A percentile compares a stretch with the other conserved stretches of the same genome.
These are phyloP conservation scores for Penicillium sp. DNA, from an alignment of 2,329 filamentous ascomycete species.

Conservation along the genomic window DNA sequence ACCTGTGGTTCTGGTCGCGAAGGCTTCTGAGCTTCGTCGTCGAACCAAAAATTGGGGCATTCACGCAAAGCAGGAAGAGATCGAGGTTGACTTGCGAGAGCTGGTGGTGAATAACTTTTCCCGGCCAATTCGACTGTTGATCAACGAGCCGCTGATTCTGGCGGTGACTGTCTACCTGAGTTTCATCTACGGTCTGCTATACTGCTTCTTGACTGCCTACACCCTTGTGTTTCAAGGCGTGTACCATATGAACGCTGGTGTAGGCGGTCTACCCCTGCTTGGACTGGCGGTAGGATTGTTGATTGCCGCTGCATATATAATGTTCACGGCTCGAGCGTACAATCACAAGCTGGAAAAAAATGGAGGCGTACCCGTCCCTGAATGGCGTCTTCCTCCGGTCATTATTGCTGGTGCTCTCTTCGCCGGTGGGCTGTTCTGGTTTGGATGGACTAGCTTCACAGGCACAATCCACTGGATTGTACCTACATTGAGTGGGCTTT, in stretches of 20 bases:
- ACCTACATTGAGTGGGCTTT: slow-evolving; percentile 45
- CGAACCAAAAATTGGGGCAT: slow-evolving; percentile 54
- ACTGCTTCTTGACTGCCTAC: slow-evolving; percentile 36
- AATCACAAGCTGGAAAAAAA: slow-evolving; percentile 47
- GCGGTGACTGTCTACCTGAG: slow-evolving; percentile 38
- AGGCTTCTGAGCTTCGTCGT: slow-evolving; percentile 46
- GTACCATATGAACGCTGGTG: slow-evolving; percentile 63
- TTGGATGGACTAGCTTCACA: slow-evolving; percentile 63
- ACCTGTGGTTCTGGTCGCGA: slow-evolving; percentile 52
- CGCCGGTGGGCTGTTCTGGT: slow-evolving; percentile 66
- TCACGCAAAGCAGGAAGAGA: slow-evolving; percentile 50
- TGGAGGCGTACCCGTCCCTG: slow-evolving; percentile 52
- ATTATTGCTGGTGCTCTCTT: slow-evolving; percentile 50
- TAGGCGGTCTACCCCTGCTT: slow-evolving; percentile 73
- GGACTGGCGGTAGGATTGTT: slow-evolving; percentile 73
- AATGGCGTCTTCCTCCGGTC: slow-evolving; percentile 53
- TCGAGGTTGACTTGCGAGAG: slow-evolving; percentile 48
- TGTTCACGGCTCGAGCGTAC: slow-evolving; percentile 49
- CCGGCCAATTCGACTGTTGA: slow-evolving; percentile 43
- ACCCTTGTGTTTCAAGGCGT: slow-evolving; percentile 43
- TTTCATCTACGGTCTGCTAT: slow-evolving; percentile 35
- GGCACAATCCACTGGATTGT: slow-evolving; percentile 37
- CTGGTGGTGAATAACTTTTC: slow-evolving; percentile 49
- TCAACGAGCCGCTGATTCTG: slow-evolving; percentile 41
- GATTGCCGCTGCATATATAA: slow-evolving; percentile 55